phyloP scores from a whole-genome alignment of 2,329 filamentous ascomycete genomes.

The Chrysosphaeria jannelii region DNA sequence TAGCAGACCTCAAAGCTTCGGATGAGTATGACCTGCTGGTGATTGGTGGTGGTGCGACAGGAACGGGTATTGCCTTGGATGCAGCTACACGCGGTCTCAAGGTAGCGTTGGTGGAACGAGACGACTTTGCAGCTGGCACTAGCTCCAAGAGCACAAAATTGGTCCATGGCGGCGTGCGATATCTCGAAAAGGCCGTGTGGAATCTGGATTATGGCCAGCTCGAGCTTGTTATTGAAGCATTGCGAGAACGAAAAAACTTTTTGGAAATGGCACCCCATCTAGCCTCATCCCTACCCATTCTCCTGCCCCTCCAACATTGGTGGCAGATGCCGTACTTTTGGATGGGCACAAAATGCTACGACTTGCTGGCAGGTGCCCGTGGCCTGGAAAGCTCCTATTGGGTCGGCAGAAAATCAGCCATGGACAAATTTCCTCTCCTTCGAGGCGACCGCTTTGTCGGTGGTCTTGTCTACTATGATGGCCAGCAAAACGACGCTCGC shows the following conservation, averaged over 20 bases:
- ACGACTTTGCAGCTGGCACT: constrained; percentile 57
- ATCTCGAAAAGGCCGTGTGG: constrained; percentile 65
- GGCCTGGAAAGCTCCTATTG: constrained; percentile 67
- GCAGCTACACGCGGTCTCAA: constrained; percentile 50
- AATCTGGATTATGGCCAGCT: constrained; percentile 66
- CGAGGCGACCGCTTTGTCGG: constrained; percentile 36
- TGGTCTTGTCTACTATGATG: constrained; percentile 64
- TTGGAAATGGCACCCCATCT: constrained; percentile 59
- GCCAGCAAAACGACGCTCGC: constrained; percentile 61
- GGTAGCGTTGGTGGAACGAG: constrained; percentile 54
- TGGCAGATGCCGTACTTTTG: constrained; percentile 55
- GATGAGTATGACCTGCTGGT: constrained; percentile 46
- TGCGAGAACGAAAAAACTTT: constrained; percentile 60
- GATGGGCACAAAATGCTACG: constrained; percentile 46
- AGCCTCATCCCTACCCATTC: constrained; percentile 52
- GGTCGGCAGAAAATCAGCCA: constrained; percentile 43
- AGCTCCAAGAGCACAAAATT: constrained; percentile 73
- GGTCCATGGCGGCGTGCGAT: constrained; percentile 60
- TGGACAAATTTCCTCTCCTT: constrained; percentile 53
- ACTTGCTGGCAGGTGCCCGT: constrained; percentile 51
- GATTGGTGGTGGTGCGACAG: constrained; percentile 54
- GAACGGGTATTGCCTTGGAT: constrained; percentile 53
- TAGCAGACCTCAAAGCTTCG: constrained; percentile 1
- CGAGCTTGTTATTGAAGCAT: constrained; percentile 48
- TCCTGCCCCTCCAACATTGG: constrained; percentile 58